A percentile compares a stretch with the other conserved stretches of the same genome.
These are phyloP conservation scores for Coemansia guatemalensis DNA, from an alignment of 192 early-diverging fungal species.

Conservation along the genomic window DNA sequence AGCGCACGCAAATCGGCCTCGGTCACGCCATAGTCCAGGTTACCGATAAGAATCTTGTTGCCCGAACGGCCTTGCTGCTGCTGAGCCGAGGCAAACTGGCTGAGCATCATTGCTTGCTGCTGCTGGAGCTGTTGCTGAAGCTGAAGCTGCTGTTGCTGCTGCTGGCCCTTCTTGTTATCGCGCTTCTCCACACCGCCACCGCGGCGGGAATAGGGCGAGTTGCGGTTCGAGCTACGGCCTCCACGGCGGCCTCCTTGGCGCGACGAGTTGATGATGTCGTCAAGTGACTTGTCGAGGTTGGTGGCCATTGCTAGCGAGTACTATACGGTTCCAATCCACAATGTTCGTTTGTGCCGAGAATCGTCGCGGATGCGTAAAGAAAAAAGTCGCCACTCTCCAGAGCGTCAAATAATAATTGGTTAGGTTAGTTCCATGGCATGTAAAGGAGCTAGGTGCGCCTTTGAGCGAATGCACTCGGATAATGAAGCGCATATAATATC, in stretches of 20 bases:
- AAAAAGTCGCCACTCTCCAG: background rate
- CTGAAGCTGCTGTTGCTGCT: constrained; percentile 9
- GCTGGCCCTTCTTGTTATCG: constrained; percentile 16
- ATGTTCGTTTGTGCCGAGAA: background rate
- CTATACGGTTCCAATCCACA: too few relatives aligned
- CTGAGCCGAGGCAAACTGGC: constrained; percentile 26
- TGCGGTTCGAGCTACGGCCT: constrained; percentile 32
- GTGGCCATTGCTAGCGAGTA: constrained; percentile 29
- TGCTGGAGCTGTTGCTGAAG: constrained; percentile 5
- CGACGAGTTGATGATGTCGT: constrained; percentile 45
- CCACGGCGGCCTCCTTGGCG: constrained; percentile 23
- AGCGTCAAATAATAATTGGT: too few relatives aligned
- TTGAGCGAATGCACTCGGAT: too few relatives aligned
- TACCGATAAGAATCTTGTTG: constrained; percentile 46
- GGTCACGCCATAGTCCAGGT: constrained; percentile 49
- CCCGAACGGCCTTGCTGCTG: constrained; percentile 18
- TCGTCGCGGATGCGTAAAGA: background rate
- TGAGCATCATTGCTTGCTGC: constrained; percentile 43
- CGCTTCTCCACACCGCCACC: constrained; percentile 42
- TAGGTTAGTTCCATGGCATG: too few relatives aligned
- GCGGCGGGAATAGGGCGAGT: constrained; percentile 45
- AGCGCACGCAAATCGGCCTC: constrained; percentile 43
- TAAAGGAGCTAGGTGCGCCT: too few relatives aligned
- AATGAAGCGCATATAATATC: too few relatives aligned
- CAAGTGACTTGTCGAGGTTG: constrained; percentile 53